Conservation (phyloP, 1,284 basidiomycete species). For the Acaromyces ingoldii region DNA sequence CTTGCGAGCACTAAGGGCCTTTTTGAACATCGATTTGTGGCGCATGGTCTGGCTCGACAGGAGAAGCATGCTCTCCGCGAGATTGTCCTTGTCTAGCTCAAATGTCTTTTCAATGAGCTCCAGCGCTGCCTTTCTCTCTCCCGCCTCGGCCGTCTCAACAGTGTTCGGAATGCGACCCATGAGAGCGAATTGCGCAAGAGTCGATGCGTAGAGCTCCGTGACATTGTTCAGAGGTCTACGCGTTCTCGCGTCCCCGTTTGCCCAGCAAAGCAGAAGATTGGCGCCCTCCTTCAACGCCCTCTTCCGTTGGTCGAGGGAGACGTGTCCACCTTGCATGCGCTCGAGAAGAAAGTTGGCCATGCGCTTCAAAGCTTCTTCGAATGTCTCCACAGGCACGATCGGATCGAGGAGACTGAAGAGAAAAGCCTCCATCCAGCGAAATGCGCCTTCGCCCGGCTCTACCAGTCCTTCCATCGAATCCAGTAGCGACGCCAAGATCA, state of each 20-base stretch:
- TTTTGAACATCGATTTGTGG: constrained; percentile 17
- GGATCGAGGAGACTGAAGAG: background rate
- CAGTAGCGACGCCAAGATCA: constrained; percentile 34
- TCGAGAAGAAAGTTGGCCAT: constrained; percentile 43
- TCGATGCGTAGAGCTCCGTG: constrained; percentile 34
- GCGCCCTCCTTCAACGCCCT: background rate
- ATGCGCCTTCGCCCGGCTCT: background rate
- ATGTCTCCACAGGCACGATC: background rate
- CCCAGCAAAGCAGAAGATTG: background rate
- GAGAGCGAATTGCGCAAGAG: constrained; percentile 26
- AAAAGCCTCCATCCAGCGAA: constrained; percentile 18
- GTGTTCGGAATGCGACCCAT: constrained; percentile 5
- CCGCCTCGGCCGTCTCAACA: constrained; percentile 10
- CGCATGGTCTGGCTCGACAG: constrained; percentile 16
- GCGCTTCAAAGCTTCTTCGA: constrained; percentile 35
- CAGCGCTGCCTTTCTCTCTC: constrained; percentile 15
- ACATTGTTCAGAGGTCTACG: constrained; percentile 9
- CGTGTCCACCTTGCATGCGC: constrained; percentile 36
- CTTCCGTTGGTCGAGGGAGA: constrained; percentile 11
- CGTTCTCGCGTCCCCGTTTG: background rate
- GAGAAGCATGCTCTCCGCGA: constrained; percentile 14
- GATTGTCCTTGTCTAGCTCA: constrained; percentile 17
- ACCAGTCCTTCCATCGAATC: constrained; percentile 13
- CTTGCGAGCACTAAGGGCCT: background rate
- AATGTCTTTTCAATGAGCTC: constrained; percentile 25